These are phyloP conservation scores for Cryphonectria japonica DNA, from an alignment of 2,329 filamentous ascomycete species.

Conservation along the genomic window DNA sequence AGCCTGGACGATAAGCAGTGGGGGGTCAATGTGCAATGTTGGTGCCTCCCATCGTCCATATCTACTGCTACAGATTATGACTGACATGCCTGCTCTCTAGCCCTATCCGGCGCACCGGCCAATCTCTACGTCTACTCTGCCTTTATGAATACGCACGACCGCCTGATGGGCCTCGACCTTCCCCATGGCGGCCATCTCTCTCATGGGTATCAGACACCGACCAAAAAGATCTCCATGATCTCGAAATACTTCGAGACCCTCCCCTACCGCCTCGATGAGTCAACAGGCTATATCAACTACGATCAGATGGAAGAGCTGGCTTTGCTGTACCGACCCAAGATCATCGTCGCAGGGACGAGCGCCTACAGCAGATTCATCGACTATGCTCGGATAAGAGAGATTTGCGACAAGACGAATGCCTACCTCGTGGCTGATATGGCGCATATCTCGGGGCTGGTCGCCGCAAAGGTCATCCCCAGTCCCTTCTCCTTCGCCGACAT, in stretches of 20 bases:
- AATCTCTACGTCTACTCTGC: conserved; percentile 96
- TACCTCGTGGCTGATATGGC: conserved; percentile 97
- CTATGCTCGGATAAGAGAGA: conserved; percentile 88
- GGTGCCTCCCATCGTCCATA: conserved; percentile 36
- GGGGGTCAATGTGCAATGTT: conserved; percentile 95
- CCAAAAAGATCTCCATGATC: conserved; percentile 94
- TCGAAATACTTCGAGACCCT: conserved; percentile 99
- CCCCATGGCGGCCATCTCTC: conserved; percentile 95
- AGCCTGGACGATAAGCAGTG: conserved; percentile 82
- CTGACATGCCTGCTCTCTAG: conserved; percentile 46
- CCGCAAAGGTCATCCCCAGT: conserved; percentile 86
- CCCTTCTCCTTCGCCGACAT: conserved; percentile 91
- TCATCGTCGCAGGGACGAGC: conserved; percentile 91
- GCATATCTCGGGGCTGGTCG: conserved; percentile 92
- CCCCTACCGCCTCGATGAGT: conserved; percentile 88
- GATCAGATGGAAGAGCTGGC: conserved; percentile 86
- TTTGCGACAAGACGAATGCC: conserved; percentile 87
- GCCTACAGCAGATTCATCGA: conserved; percentile 97
- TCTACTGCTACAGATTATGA: conserved; percentile 1
- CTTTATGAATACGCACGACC: conserved; percentile 87
- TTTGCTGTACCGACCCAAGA: conserved; percentile 88
- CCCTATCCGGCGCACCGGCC: conserved; percentile 73
- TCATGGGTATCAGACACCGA: conserved; percentile 95
- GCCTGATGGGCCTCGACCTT: conserved; percentile 95
- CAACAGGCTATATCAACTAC: conserved; percentile 94